These are phyloP conservation scores for Colletotrichum navitas DNA, from an alignment of 2,329 filamentous ascomycete genomes.

Conservation along the genomic window DNA sequence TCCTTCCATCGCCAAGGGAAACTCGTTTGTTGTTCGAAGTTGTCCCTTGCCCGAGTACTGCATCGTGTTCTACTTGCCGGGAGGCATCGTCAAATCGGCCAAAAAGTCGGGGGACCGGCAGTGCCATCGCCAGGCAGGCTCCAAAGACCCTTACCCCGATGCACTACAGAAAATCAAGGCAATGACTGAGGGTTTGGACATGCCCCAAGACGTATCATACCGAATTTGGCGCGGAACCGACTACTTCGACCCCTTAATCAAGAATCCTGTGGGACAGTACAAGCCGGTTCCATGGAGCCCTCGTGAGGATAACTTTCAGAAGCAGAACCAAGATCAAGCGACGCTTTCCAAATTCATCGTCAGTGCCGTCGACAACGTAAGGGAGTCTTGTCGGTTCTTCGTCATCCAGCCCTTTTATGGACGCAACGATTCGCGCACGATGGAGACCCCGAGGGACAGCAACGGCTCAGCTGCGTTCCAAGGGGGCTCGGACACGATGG, in stretches of 20 bases:
- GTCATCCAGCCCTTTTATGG: slow-evolving; percentile 36
- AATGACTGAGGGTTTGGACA: background rate
- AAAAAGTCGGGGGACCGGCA: background rate
- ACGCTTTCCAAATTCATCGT: slow-evolving; percentile 33
- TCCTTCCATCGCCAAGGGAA: background rate
- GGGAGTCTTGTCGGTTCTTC: slow-evolving; percentile 34
- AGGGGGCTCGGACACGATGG: background rate
- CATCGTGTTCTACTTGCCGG: slow-evolving; percentile 34
- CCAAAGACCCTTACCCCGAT: slow-evolving; percentile 21
- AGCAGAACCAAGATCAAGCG: slow-evolving; percentile 10
- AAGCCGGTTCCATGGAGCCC: slow-evolving; percentile 25
- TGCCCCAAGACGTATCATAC: slow-evolving; percentile 10
- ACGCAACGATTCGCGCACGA: background rate
- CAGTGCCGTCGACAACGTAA: background rate
- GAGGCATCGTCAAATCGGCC: background rate
- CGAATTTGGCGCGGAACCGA: slow-evolving; percentile 39
- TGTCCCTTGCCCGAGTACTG: slow-evolving; percentile 5
- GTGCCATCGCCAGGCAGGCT: slow-evolving; percentile 8
- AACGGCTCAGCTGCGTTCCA: slow-evolving; percentile 14
- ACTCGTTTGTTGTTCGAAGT: slow-evolving; percentile 1
- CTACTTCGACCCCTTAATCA: slow-evolving; percentile 30
- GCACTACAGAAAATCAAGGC: slow-evolving; percentile 15
- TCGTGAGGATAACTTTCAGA: background rate
- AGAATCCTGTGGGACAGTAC: background rate
- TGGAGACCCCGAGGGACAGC: background rate